Base-by-base conservation (phyloP, 306 rosid genomes). In the Argentina anserina region DNA sequence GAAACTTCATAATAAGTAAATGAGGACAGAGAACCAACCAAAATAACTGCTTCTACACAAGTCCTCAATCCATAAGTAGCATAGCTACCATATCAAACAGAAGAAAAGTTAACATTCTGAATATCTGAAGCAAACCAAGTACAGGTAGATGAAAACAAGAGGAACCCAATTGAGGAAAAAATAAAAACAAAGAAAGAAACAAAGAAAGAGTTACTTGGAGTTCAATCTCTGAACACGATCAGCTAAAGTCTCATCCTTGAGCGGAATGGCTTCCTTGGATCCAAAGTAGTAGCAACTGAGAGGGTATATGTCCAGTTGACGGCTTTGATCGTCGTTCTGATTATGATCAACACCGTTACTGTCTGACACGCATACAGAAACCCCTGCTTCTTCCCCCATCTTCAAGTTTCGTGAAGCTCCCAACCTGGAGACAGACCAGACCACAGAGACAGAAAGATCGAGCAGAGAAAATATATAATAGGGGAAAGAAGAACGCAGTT, bases 281-380 rank as follows among this genome's bases (percentile, higher is more conserved):
- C 89, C 92, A 53, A 94, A 94, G 74, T 85, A 94, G 87, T 91
- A 94, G 82, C 71, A 55, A 15, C 86, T 85, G 25, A 89, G 78
- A 80, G 98, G 92, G 53, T 87, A 89, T 65, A 94, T 82, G 26
- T 89, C 86, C 9, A 89, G 63, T 34, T 15, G 40, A 45, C n/a
- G 71, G 47, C 17, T 67, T 69, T 17, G 78, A 65, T 49, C 69
- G 4, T 42, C 65, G 29, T 34, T 13, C 21, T 55, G 60, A 69
- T 28, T 33, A 71, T 63, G 56, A 17, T 65, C 76, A 42, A 40
- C 77, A 50, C 69, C 64, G 55, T 70, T 34, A 49, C 61, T 50
- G 66, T 70, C 76, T 12, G 14, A 77, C 75, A 41, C 69, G 46
- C 47, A 56, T 28, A 29, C 40, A 23, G 61, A 8, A 52, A 14